Evolutionary conservation across 352 stramenopile genomes (phyloP).

Genomic region (Elongisporangium undulatum): DNA sequence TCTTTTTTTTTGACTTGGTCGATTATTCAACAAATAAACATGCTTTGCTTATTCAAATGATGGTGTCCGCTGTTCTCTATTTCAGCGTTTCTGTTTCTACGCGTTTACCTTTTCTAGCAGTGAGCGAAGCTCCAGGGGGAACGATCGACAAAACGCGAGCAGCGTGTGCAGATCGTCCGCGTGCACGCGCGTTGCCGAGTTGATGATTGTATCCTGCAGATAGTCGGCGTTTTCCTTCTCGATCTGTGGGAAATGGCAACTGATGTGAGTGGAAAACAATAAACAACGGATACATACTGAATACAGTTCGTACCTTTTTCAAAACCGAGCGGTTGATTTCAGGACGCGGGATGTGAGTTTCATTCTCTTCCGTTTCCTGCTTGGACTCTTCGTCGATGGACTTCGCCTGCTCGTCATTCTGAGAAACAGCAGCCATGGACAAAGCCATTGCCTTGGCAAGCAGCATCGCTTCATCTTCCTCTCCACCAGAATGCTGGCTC

Average conservation of each 20-base stretch:
- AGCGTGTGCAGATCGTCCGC: constrained; percentile 64
- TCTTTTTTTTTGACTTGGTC: constrained; percentile 3
- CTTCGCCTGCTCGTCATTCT: constrained; percentile 35
- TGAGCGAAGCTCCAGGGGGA: constrained; percentile 32
- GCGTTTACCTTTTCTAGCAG: constrained; percentile 22
- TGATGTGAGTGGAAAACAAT: background rate
- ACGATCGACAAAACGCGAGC: constrained; percentile 40
- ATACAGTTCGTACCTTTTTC: constrained; percentile 37
- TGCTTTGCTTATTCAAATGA: background rate
- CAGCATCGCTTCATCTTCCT: constrained; percentile 83
- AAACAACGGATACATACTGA: background rate
- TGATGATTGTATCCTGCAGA: constrained; percentile 38
- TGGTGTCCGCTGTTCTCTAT: background rate
- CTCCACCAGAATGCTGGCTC: constrained; percentile 11
- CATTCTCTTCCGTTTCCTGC: constrained; percentile 15
- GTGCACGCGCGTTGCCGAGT: constrained; percentile 51
- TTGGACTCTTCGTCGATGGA: constrained; percentile 32
- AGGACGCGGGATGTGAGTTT: constrained; percentile 5
- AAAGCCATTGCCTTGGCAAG: constrained; percentile 85
- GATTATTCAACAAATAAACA: background rate
- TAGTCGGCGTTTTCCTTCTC: constrained; percentile 63
- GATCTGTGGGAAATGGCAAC: constrained; percentile 27
- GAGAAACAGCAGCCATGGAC: constrained; percentile 76
- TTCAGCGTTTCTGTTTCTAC: background rate
- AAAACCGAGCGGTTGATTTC: constrained; percentile 40